Evolutionary conservation across 768 basidiomycete genomes (phyloP).

Genomic region (Xerocomellus amylosporus): DNA sequence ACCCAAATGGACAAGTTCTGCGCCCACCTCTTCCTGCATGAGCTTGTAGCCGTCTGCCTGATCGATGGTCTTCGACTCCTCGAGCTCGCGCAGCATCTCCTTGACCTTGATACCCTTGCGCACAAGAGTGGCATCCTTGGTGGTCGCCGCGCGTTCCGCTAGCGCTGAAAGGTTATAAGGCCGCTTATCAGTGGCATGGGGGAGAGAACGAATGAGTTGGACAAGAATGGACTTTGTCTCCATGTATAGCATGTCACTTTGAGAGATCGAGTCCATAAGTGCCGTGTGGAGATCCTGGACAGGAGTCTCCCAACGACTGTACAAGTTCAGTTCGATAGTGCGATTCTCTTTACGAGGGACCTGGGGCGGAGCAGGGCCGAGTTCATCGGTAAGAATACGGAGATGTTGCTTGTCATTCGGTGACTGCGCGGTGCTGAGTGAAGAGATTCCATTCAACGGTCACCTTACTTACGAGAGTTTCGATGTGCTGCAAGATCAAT

Average conservation of each 20-base stretch:
- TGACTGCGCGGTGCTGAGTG: slow-evolving; percentile 50
- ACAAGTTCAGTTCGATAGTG: slow-evolving; percentile 85
- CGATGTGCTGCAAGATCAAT: slow-evolving; percentile 90
- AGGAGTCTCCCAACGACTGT: slow-evolving; percentile 99
- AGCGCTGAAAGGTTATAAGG: slow-evolving; percentile 87
- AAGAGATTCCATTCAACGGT: not conserved
- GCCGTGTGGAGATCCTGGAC: slow-evolving; percentile 97
- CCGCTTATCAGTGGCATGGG: slow-evolving; percentile 74
- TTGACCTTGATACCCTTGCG: slow-evolving; percentile 99
- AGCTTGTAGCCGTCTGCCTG: slow-evolving; percentile 80
- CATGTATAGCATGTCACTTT: slow-evolving; percentile 99
- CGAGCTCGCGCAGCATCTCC: slow-evolving; percentile 96
- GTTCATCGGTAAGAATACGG: slow-evolving; percentile 93
- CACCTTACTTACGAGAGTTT: slow-evolving; percentile 69
- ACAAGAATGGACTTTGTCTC: slow-evolving; percentile 99
- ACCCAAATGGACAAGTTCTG: slow-evolving; percentile 93
- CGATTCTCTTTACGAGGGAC: slow-evolving; percentile 98
- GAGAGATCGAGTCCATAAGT: slow-evolving; percentile 95
- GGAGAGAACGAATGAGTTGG: slow-evolving; percentile 93
- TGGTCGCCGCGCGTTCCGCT: slow-evolving; percentile 94
- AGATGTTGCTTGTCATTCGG: slow-evolving; percentile 98
- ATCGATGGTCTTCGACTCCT: slow-evolving; percentile 86
- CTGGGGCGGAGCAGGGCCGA: slow-evolving; percentile 89
- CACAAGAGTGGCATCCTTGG: slow-evolving; percentile 94
- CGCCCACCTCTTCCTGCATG: slow-evolving; percentile 96